These are phyloP conservation scores for Malassezia equina DNA, from an alignment of 1,284 basidiomycete genomes.

Conservation along the genomic window DNA sequence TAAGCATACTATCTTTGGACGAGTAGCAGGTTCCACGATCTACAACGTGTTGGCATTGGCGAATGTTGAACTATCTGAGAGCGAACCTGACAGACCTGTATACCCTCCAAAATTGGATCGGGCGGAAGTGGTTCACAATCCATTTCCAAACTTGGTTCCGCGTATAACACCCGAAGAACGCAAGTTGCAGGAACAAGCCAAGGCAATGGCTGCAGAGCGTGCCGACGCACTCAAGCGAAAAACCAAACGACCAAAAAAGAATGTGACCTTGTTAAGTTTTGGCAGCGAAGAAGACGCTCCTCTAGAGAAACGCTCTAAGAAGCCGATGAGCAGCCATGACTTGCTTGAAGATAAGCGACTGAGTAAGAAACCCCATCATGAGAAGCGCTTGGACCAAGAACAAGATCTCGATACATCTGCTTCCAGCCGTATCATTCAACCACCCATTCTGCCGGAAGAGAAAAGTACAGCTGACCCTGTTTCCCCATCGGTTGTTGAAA, in stretches of 20 bases:
- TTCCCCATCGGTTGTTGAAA: not conserved
- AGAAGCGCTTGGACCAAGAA: not conserved
- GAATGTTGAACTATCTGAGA: conserved; percentile 61
- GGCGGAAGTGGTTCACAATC: conserved; percentile 76
- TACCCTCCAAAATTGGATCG: conserved; percentile 82
- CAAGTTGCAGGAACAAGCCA: conserved; percentile 57
- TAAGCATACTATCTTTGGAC: conserved; percentile 42
- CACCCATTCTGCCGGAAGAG: not conserved
- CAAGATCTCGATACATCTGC: not conserved
- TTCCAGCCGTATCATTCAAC: not conserved
- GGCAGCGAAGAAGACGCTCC: conserved; percentile 30
- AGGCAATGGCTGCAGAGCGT: not conserved
- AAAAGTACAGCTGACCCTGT: not conserved
- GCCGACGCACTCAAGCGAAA: conserved; percentile 3
- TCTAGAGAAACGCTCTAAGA: not conserved
- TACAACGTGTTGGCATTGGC: conserved; percentile 57
- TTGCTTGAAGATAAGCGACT: conserved; percentile 32
- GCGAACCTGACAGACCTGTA: conserved; percentile 65
- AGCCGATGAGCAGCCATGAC: conserved; percentile 42
- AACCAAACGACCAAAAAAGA: conserved; percentile 22
- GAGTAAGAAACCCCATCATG: conserved; percentile 15
- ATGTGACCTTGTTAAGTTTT: conserved; percentile 34
- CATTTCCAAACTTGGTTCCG: conserved; percentile 85
- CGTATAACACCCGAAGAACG: conserved; percentile 90
- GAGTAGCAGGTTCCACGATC: conserved; percentile 38